A percentile compares a stretch with the other conserved stretches of the same genome.
Conservation (phyloP, 106 monocot genomes). For the Cymbidium sinense region DNA sequence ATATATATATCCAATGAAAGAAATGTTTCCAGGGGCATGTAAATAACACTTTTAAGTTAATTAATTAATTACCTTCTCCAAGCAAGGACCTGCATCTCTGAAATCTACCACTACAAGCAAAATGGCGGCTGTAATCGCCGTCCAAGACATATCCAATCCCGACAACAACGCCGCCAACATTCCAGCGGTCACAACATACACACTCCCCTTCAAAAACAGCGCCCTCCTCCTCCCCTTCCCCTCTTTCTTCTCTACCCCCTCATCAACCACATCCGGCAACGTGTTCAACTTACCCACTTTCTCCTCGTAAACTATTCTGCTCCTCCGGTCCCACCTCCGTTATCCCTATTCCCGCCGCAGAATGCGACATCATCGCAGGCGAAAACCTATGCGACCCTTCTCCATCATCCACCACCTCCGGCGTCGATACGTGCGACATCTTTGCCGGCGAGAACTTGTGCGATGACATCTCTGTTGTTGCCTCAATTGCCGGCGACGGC, state of each 20-base stretch:
- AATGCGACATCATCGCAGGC: slow-evolving; percentile 6
- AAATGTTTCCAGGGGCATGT: too few species aligned
- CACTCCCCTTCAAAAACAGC: background rate
- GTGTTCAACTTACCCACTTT: background rate
- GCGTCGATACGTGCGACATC: background rate
- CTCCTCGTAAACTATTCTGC: background rate
- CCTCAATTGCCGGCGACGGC: background rate
- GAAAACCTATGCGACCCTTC: slow-evolving; percentile 1
- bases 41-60: too few species aligned
- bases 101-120: slow-evolving; percentile 1
- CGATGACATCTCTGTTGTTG: background rate
- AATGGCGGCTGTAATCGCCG: slow-evolving; percentile 4
- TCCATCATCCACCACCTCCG: background rate
- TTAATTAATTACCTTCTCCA: slow-evolving; percentile 4
- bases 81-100: slow-evolving; percentile 5
- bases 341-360: too few species aligned
- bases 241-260: background rate
- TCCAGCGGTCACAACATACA: slow-evolving; percentile 3
- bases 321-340: background rate
- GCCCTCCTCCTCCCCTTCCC: background rate
- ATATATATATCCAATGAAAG: too few species aligned
- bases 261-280: background rate
- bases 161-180: slow-evolving; percentile 4
- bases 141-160: slow-evolving; percentile 9
- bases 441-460: slow-evolving; percentile 3